phyloP scores from a whole-genome alignment of 257 asterid species.

The Knoxia roxburghii region DNA sequence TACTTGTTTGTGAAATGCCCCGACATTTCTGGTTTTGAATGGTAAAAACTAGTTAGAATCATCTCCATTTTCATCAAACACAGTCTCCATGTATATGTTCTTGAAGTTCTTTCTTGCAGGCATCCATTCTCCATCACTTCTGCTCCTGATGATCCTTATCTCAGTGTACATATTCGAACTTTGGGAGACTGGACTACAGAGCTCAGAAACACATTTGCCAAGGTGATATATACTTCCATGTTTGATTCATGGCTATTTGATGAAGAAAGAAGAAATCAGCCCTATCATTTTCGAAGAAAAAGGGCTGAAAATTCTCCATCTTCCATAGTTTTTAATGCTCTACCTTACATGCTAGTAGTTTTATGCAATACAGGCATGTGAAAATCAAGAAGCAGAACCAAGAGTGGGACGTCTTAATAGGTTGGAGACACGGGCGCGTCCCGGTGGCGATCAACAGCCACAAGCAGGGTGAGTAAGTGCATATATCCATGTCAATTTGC shows the following conservation, averaged over 20 bases:
- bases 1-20: constrained; percentile 88
- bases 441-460: constrained; percentile 30
- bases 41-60: too few relatives aligned
- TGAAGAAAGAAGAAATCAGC: too few relatives aligned
- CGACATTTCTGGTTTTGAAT: constrained; percentile 66
- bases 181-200: constrained; percentile 93
- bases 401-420: constrained; percentile 53
- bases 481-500: background rate
- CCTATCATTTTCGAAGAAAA: too few relatives aligned
- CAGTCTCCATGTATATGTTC: too few relatives aligned
- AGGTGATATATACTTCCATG: too few relatives aligned
- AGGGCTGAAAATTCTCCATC: background rate
- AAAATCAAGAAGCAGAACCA: constrained; percentile 37
- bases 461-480: constrained; percentile 39
- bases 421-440: constrained; percentile 61
- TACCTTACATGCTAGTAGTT: background rate
- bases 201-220: constrained; percentile 52
- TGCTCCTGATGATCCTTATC: constrained; percentile 79
- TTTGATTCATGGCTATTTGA: too few relatives aligned
- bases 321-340: background rate
- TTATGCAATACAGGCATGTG: constrained; percentile 52
- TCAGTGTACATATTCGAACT: constrained; percentile 81
- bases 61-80: too few relatives aligned
- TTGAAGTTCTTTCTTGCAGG: constrained; percentile 30
- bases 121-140: constrained; percentile 97